Percentiles rank a stretch among this genome's conserved stretches.
These are phyloP conservation scores for Aspergillus phoenicis DNA, from an alignment of 2,329 filamentous ascomycete genomes.

Conservation along the genomic window DNA sequence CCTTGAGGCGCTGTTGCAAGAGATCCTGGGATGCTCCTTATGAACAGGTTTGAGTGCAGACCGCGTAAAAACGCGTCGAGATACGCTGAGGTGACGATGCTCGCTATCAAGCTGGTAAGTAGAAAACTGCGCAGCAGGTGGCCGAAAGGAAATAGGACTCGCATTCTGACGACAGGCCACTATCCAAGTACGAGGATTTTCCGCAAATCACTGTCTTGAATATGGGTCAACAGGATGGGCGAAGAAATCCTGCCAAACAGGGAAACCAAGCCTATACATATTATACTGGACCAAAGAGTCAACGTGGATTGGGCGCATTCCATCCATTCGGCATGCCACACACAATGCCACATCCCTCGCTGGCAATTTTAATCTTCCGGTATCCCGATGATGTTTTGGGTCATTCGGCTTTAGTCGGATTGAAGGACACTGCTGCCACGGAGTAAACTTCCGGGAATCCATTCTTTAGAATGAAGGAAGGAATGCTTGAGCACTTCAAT, in stretches of 20 bases:
- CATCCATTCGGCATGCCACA: background rate
- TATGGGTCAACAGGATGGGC: background rate
- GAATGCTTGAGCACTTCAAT: background rate
- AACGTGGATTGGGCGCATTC: background rate
- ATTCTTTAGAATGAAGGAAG: conserved; percentile 2
- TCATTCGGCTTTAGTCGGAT: background rate
- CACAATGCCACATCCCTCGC: background rate
- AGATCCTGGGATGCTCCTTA: conserved; percentile 25
- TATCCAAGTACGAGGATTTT: background rate
- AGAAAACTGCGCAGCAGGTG: conserved; percentile 12
- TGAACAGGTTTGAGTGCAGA: conserved; percentile 6
- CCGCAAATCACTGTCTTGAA: background rate
- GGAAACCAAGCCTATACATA: background rate
- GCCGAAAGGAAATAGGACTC: background rate
- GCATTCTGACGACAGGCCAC: conserved; percentile 13
- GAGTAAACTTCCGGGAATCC: background rate
- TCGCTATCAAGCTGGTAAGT: conserved; percentile 15
- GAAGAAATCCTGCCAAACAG: background rate
- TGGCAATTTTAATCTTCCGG: background rate
- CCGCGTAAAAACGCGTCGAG: conserved; percentile 10
- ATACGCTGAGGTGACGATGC: conserved; percentile 15
- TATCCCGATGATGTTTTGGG: background rate
- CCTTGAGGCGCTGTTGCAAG: conserved; percentile 23
- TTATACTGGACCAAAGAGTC: background rate
- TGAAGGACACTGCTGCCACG: background rate